Conservation (phyloP, 768 basidiomycete genomes). For the Pisolithus sp. region DNA sequence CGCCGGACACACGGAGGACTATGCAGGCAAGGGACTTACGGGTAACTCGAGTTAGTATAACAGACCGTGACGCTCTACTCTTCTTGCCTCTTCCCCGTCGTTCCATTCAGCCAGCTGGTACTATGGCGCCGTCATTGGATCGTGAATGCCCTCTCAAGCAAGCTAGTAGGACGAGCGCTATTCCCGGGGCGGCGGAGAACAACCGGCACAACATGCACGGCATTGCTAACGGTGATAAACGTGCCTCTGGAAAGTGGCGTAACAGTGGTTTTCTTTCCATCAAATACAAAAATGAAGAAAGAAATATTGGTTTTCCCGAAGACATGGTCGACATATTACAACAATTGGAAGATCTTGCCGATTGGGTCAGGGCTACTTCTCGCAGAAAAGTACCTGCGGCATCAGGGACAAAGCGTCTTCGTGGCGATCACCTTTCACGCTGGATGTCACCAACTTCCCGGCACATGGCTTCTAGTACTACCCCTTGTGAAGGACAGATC, state of each 20-base stretch:
- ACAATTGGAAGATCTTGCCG: constrained; percentile 23
- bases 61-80: no score
- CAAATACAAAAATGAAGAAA: no score
- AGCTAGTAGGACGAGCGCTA: constrained; percentile 11
- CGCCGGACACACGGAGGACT: not conserved
- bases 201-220: constrained; percentile 11
- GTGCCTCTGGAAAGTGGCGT: not conserved
- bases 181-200: constrained; percentile 10
- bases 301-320: constrained; percentile 16
- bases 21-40: not conserved
- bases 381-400: constrained; percentile 1
- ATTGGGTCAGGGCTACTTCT: constrained; percentile 20
- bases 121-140: not conserved
- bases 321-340: constrained; percentile 22
- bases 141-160: constrained; percentile 13
- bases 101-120: no score
- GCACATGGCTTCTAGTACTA: not conserved
- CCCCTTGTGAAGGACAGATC: not conserved
- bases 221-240: constrained; percentile 3
- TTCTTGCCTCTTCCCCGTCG: no score
- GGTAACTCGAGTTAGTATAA: no score
- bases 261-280: not conserved
- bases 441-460: not conserved
- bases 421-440: not conserved
- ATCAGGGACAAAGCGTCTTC: not conserved